Percentiles rank a stretch among this genome's conserved stretches.
Conservation (phyloP, 2,329 filamentous ascomycete genomes). For the Colletotrichum spaethianum region DNA sequence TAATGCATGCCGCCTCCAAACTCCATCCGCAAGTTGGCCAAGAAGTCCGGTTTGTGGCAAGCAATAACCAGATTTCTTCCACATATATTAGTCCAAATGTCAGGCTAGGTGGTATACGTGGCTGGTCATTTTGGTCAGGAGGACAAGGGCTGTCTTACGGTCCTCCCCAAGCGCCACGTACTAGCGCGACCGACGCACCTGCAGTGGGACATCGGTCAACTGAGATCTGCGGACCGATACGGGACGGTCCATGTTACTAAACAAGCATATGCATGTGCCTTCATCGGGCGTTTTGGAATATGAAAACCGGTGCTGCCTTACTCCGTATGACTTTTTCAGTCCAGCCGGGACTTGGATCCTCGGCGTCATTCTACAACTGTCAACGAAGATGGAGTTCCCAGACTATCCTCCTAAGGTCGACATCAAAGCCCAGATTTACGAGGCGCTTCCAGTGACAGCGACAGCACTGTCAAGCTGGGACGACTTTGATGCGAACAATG, state of each 20-base stretch:
- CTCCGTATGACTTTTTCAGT: neutral
- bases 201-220: too few relatives aligned
- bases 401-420: slow-evolving; percentile 35
- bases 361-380: too few relatives aligned
- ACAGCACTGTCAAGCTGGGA: slow-evolving; percentile 7
- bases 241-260: neutral
- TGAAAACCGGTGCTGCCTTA: neutral
- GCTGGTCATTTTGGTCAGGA: neutral
- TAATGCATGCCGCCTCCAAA: neutral
- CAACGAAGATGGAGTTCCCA: slow-evolving; percentile 13
- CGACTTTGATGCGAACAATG: neutral
- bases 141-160: slow-evolving; percentile 4
- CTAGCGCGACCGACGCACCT: neutral
- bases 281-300: too few relatives aligned
- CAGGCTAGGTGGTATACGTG: neutral
- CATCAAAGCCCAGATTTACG: slow-evolving; percentile 35
- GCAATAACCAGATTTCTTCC: neutral
- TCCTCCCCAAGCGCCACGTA: slow-evolving; percentile 15
- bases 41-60: neutral
- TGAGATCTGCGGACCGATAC: slow-evolving; percentile 1
- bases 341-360: neutral
- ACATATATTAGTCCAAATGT: too few relatives aligned
- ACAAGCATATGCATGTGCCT: neutral
- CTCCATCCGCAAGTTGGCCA: neutral
- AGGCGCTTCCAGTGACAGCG: slow-evolving; percentile 11